These are phyloP conservation scores for Ceratorhiza oryzae-sativae DNA, from an alignment of 1,284 basidiomycete genomes.

Conservation along the genomic window DNA sequence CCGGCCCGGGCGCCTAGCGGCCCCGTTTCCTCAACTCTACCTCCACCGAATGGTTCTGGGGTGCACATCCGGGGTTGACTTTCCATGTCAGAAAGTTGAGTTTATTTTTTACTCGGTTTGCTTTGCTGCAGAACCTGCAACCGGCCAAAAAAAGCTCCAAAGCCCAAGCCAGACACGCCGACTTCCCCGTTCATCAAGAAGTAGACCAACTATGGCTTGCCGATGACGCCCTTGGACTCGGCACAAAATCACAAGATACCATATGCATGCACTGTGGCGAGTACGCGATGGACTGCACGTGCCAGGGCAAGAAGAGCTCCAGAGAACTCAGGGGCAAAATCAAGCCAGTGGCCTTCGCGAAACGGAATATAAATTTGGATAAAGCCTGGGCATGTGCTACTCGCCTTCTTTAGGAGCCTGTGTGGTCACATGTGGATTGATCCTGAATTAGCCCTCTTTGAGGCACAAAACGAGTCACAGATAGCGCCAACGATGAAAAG, in stretches of 20 bases:
- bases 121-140: no score
- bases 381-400: no score
- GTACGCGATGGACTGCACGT: not conserved
- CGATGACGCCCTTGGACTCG: not conserved
- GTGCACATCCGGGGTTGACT: not conserved
- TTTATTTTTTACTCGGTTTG: not conserved
- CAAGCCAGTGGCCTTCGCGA: not conserved
- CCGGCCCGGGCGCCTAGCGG: constrained; percentile 2
- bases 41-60: not conserved
- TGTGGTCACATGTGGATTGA: not conserved
- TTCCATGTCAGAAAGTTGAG: not conserved
- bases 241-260: not conserved
- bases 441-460: not conserved
- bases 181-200: not conserved
- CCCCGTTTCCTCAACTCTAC: not conserved
- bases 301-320: not conserved
- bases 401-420: not conserved
- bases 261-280: no score
- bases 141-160: not conserved
- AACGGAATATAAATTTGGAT: not conserved
- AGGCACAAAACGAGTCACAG: no score
- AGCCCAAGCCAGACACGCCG: not conserved
- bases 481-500: no score
- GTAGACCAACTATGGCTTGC: not conserved
- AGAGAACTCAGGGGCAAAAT: not conserved